phyloP scores from a whole-genome alignment of 441 rosid genomes.

The Euphorbia celastroides region DNA sequence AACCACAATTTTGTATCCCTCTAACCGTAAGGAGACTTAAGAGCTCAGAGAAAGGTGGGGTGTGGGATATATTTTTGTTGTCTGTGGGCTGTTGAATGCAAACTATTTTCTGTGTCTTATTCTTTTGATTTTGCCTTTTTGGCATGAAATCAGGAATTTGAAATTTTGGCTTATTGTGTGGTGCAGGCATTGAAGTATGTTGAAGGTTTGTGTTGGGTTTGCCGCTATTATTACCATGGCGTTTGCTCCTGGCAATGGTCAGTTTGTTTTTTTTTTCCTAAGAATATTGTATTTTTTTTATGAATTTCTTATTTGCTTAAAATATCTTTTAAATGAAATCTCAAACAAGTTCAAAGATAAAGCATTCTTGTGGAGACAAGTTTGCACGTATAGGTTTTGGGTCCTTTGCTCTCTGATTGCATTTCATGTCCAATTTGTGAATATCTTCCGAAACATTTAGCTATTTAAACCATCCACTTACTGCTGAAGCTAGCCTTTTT shows the following conservation, averaged over 20 bases:
- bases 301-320: background rate
- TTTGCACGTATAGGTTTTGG: background rate
- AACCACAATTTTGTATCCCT: background rate
- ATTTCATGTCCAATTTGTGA: background rate
- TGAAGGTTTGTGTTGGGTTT: conserved; percentile 98
- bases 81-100: conserved; percentile 3
- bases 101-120: background rate
- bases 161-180: conserved; percentile 9
- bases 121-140: background rate
- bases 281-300: background rate
- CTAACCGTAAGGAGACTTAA: background rate
- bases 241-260: conserved; percentile 97
- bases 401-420: background rate
- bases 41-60: background rate
- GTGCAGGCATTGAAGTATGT: conserved; percentile 82
- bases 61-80: background rate
- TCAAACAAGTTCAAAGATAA: background rate
- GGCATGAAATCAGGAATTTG: background rate
- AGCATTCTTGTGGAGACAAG: background rate
- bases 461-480: background rate
- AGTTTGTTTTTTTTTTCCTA: conserved; percentile 27
- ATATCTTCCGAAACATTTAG: background rate
- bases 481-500: background rate
- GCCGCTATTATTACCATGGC: conserved; percentile 93
- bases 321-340: background rate